phyloP scores from a whole-genome alignment of 2,329 filamentous ascomycete species.

The Dactylonectria estremocensis region DNA sequence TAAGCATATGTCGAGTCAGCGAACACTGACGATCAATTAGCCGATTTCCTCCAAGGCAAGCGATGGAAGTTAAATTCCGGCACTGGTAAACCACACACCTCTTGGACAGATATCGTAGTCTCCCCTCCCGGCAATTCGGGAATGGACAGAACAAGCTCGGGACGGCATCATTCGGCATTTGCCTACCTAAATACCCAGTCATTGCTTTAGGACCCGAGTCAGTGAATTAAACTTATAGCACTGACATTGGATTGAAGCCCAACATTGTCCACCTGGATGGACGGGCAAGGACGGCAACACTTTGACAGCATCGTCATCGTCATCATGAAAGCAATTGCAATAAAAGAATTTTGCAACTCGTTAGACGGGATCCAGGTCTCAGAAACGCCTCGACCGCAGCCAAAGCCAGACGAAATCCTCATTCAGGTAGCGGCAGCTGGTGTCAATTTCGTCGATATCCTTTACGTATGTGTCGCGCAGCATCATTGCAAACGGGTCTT shows the following conservation, averaged over 20 bases:
- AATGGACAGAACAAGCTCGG: not conserved
- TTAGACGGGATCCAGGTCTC: constrained; percentile 47
- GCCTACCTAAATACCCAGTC: not conserved
- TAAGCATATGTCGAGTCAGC: not conserved
- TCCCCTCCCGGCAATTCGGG: not conserved
- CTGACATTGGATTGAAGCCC: not conserved
- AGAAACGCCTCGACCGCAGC: constrained; percentile 39
- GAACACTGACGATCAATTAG: not conserved
- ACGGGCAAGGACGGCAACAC: not conserved
- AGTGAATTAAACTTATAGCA: no score
- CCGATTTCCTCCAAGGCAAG: not conserved
- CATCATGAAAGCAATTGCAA: constrained; percentile 50
- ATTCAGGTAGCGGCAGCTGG: constrained; percentile 67
- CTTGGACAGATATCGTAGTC: not conserved
- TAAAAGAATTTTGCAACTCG: constrained; percentile 45
- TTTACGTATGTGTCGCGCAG: constrained; percentile 59
- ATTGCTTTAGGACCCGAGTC: not conserved
- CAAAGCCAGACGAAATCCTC: constrained; percentile 41
- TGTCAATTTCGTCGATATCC: constrained; percentile 73
- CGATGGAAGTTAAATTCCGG: constrained; percentile 6
- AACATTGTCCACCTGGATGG: not conserved
- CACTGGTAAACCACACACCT: not conserved
- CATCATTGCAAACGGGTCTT: not conserved
- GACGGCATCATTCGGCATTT: not conserved
- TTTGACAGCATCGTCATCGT: not conserved